Conservation (phyloP, 2,329 filamentous ascomycete species). For the Venturia nashicola region DNA sequence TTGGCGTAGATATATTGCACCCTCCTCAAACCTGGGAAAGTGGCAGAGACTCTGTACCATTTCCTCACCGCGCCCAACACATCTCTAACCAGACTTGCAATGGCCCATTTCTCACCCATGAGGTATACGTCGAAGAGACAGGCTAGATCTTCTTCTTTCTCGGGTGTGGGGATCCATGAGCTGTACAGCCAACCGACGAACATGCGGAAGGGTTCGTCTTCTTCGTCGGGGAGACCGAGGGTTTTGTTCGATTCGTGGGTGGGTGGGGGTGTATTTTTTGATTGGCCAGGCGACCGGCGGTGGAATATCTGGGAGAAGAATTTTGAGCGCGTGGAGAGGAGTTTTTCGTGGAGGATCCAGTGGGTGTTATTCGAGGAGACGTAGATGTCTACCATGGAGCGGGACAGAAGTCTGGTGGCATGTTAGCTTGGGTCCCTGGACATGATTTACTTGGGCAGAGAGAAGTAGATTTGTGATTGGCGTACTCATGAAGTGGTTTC, state of each 20-base stretch:
- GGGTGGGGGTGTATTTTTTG: conserved; percentile 5
- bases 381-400: conserved; percentile 43
- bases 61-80: conserved; percentile 37
- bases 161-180: conserved; percentile 30
- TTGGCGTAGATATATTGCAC: conserved; percentile 42
- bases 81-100: conserved; percentile 33
- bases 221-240: conserved; percentile 40
- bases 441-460: neutral
- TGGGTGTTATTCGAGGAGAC: conserved; percentile 41
- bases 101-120: conserved; percentile 41
- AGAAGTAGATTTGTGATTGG: neutral
- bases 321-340: conserved; percentile 40
- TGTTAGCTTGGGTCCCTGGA: conserved; percentile 3
- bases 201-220: conserved; percentile 37
- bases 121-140: conserved; percentile 42
- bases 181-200: conserved; percentile 44
- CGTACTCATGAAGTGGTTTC: conserved; percentile 31
- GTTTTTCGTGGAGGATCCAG: conserved; percentile 44
- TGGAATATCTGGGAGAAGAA: conserved; percentile 43
- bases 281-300: conserved; percentile 11
- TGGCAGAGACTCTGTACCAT: conserved; percentile 40
- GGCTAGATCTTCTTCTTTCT: conserved; percentile 37
- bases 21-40: conserved; percentile 38
- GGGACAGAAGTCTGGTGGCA: conserved; percentile 36
- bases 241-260: conserved; percentile 14